phyloP scores from a whole-genome alignment of 148 eudicot species.

The Salicornia ramosissima region DNA sequence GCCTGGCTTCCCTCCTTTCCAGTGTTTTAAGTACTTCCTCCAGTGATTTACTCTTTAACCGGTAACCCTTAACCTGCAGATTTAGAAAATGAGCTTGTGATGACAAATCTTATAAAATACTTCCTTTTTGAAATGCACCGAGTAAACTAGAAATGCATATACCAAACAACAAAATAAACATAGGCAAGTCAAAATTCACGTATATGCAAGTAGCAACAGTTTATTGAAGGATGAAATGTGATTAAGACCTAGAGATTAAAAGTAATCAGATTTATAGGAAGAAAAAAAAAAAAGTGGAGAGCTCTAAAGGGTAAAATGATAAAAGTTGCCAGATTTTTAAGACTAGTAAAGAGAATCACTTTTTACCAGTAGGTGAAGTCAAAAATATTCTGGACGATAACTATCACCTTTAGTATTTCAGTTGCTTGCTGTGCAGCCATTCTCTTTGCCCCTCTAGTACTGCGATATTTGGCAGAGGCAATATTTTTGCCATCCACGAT shows the following conservation, averaged over 20 bases:
- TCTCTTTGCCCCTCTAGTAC: conserved; percentile 52
- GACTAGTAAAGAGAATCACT: not conserved
- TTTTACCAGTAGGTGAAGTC: not conserved
- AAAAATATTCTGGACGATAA: not conserved
- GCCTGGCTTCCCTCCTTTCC: conserved; percentile 48
- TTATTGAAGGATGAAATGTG: not conserved
- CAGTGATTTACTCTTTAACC: conserved; percentile 49
- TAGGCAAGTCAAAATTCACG: not conserved
- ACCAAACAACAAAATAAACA: not conserved
- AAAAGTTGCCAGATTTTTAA: not conserved
- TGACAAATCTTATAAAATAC: not conserved
- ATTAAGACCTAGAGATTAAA: not conserved
- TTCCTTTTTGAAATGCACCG: not conserved
- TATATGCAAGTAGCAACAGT: no score
- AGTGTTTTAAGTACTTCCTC: conserved; percentile 56
- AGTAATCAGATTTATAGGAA: not conserved
- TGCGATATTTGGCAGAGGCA: conserved; percentile 47
- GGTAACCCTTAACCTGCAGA: conserved; percentile 75
- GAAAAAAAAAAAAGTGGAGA: not conserved
- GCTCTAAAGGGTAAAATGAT: not conserved
- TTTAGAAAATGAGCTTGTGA: conserved; percentile 8
- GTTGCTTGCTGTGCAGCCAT: conserved; percentile 47
- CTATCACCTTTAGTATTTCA: conserved; percentile 50
- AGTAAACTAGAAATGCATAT: not conserved
- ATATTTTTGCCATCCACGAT: conserved; percentile 32